Evolutionary conservation across 345 rosid species (phyloP), one percentile per base, ranked within the genome.

Genomic region (Microcos paniculata): DNA sequence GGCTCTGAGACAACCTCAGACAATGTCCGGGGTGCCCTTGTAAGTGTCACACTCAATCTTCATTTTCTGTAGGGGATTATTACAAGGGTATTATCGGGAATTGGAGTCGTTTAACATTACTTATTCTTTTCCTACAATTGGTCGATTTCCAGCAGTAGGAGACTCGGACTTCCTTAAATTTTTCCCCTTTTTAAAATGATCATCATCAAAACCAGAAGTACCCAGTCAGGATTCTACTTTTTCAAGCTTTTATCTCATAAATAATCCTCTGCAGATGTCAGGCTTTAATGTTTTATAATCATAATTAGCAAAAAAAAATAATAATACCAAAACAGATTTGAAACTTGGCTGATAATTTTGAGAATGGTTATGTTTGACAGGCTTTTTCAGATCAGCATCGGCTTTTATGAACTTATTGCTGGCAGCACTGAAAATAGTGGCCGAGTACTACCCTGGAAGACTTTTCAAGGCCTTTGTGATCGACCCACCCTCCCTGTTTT

Each of bases 381-480:
- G 97, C 87, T 86, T 90, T 88, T 90, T 87, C 97, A 90, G 98
- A 85, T 96, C 98, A 45, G 98, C 95, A 26, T 89, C 99, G 55
- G 87, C 97, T 82, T 93, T 93, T 78, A 87, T 88, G 87, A 96
- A 92, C 82, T 62, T 86, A 43, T 77, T 92, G 77, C 80, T 93
- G 78, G 88, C 94, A 65, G 77, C 97, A 26, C 89, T 93, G 85
- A 96, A 92, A 80, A 85, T 91, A 16, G 83, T 92, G 71, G 94
- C 85, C 10, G 99, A 93, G 48, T 79, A 89, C 79, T 92, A 96
- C 53, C 99, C 99, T 0, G 87, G 92, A 71, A 88, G 92, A 65
- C 98, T 96, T 82, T 80, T 81, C 87, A 87, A 84, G 77, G 87
- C 92, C 73, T 93, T 96, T 76, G 88, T 93, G 79, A 93, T 96